Conservation (phyloP, 2,329 filamentous ascomycete genomes). For the Pseudohalonectria lignicola region DNA sequence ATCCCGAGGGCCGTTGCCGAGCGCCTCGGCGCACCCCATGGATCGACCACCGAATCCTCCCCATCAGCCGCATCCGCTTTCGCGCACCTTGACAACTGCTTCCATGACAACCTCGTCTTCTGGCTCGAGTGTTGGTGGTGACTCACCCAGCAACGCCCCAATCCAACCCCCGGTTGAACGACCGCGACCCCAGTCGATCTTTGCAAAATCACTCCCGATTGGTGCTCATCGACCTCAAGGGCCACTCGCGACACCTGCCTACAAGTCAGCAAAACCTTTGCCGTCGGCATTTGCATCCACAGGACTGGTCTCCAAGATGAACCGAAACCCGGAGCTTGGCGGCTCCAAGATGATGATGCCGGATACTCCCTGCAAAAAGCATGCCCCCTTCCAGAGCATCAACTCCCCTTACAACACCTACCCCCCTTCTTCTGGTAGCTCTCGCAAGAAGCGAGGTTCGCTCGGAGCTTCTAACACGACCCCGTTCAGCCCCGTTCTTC, state of each 20-base stretch:
- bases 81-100: constrained; percentile 66
- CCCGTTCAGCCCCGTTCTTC: constrained; percentile 60
- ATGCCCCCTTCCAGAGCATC: constrained; percentile 16
- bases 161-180: constrained; percentile 37
- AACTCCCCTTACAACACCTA: constrained; percentile 55
- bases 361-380: constrained; percentile 93
- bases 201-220: constrained; percentile 67
- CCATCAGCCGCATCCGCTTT: constrained; percentile 68
- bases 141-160: constrained; percentile 55
- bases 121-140: constrained; percentile 64
- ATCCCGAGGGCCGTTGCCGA: constrained; percentile 36
- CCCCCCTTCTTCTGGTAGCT: constrained; percentile 47
- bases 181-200: constrained; percentile 38
- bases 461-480: constrained; percentile 66
- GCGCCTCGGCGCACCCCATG: constrained; percentile 39
- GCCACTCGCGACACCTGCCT: constrained; percentile 60
- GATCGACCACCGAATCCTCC: constrained; percentile 30
- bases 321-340: constrained; percentile 65
- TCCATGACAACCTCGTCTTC: constrained; percentile 51
- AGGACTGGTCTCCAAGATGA: constrained; percentile 89
- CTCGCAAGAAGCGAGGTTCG: constrained; percentile 54
- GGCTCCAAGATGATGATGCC: constrained; percentile 61
- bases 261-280: constrained; percentile 65
- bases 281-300: constrained; percentile 89
- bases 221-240: constrained; percentile 43